Evolutionary conservation across 805 yeast species (phyloP).

Genomic region (Yamadazyma paraphyllophila): DNA sequence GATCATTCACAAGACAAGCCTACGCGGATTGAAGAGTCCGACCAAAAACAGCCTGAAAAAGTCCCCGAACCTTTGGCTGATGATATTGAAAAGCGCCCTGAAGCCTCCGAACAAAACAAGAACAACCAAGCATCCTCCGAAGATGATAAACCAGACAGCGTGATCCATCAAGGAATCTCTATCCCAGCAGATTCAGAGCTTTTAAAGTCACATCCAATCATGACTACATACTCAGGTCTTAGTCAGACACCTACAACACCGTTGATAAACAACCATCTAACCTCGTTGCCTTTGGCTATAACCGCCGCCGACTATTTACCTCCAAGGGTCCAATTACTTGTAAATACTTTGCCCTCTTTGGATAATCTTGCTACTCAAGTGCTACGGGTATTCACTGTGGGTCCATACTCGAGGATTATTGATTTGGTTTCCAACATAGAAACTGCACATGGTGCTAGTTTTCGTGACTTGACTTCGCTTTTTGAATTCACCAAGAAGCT

Average conservation of each 20-base stretch:
- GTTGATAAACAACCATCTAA: slow-evolving; percentile 48
- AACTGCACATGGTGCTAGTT: slow-evolving; percentile 64
- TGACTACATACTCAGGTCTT: slow-evolving; percentile 42
- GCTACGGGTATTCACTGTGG: slow-evolving; percentile 65
- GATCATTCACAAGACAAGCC: not conserved
- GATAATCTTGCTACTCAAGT: slow-evolving; percentile 84
- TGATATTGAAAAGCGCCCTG: not conserved
- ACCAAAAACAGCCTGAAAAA: not conserved
- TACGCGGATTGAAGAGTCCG: not conserved
- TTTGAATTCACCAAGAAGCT: slow-evolving; percentile 75
- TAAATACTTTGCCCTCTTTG: slow-evolving; percentile 70
- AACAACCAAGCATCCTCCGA: not conserved
- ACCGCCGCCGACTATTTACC: slow-evolving; percentile 57
- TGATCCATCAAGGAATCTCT: slow-evolving; percentile 20
- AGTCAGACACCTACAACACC: slow-evolving; percentile 33
- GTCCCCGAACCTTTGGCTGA: too few species aligned
- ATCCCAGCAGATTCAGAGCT: slow-evolving; percentile 44
- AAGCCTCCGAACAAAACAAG: not conserved
- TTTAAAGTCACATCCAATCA: slow-evolving; percentile 37
- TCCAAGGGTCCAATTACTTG: slow-evolving; percentile 59
- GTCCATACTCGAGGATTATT: slow-evolving; percentile 74
- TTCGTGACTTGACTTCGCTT: slow-evolving; percentile 64
- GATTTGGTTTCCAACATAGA: slow-evolving; percentile 65
- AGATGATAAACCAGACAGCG: slow-evolving; percentile 10
- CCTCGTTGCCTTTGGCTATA: slow-evolving; percentile 58